Evolutionary conservation across 1,284 basidiomycete genomes (phyloP).

Genomic region (Cutaneotrichosporon sp.): DNA sequence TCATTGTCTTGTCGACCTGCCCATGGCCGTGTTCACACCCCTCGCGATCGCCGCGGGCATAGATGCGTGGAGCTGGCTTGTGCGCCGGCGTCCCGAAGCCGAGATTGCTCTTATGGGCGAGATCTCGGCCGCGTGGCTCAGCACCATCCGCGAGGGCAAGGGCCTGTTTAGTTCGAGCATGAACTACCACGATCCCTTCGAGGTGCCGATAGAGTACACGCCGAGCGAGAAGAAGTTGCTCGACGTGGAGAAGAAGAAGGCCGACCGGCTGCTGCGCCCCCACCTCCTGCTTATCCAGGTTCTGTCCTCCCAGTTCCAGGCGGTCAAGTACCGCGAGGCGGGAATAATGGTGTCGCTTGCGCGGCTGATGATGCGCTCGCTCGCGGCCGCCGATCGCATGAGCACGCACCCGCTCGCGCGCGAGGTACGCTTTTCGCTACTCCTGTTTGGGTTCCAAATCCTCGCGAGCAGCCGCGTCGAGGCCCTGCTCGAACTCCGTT

Average conservation of each 20-base stretch:
- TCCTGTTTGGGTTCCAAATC: slow-evolving; percentile 89
- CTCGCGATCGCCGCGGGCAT: slow-evolving; percentile 78
- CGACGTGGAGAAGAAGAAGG: slow-evolving; percentile 65
- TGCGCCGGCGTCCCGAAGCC: slow-evolving; percentile 73
- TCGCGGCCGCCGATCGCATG: slow-evolving; percentile 61
- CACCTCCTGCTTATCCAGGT: slow-evolving; percentile 82
- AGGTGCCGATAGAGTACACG: slow-evolving; percentile 77
- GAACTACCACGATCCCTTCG: slow-evolving; percentile 82
- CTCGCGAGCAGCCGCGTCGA: slow-evolving; percentile 84
- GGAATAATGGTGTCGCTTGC: slow-evolving; percentile 82
- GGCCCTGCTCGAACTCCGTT: slow-evolving; percentile 68
- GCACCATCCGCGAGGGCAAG: slow-evolving; percentile 67
- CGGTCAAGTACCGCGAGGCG: slow-evolving; percentile 79
- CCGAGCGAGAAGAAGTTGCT: slow-evolving; percentile 84
- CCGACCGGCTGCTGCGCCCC: slow-evolving; percentile 70
- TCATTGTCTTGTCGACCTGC: slow-evolving; percentile 80
- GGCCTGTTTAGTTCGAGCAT: slow-evolving; percentile 76
- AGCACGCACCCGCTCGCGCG: slow-evolving; percentile 89
- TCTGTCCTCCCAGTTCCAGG: slow-evolving; percentile 87
- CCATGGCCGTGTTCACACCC: slow-evolving; percentile 84
- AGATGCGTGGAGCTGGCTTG: slow-evolving; percentile 96
- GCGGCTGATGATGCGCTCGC: slow-evolving; percentile 71
- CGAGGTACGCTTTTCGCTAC: slow-evolving; percentile 80
- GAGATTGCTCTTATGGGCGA: slow-evolving; percentile 76
- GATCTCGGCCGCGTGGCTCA: slow-evolving; percentile 79